phyloP scores from a whole-genome alignment of 306 rosid genomes.

The Abrus precatorius region DNA sequence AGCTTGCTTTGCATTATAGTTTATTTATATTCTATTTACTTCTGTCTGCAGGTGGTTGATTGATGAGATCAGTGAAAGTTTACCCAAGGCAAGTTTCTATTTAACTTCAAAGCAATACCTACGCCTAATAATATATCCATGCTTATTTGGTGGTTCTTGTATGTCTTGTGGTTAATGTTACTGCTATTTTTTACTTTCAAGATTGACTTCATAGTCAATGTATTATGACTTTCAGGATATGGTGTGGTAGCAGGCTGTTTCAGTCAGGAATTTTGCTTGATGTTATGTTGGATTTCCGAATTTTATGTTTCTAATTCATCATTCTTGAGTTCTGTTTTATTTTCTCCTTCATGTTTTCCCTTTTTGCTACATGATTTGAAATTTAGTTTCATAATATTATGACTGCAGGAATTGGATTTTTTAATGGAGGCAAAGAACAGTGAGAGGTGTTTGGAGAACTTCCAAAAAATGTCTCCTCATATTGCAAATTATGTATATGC shows the following conservation, averaged over 20 bases:
- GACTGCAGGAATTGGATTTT: slow-evolving; percentile 86
- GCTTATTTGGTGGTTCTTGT: slow-evolving; percentile 27
- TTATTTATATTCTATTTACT: slow-evolving; percentile 40
- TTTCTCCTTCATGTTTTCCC: slow-evolving; percentile 19
- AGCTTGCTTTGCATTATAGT: slow-evolving; percentile 42
- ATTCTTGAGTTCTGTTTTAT: slow-evolving; percentile 31
- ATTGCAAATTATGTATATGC: slow-evolving; percentile 85
- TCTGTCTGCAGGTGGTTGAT: slow-evolving; percentile 83
- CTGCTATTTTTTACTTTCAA: not conserved
- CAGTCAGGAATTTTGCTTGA: slow-evolving; percentile 35
- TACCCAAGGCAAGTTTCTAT: slow-evolving; percentile 76
- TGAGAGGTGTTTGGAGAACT: slow-evolving; percentile 88
- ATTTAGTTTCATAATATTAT: slow-evolving; percentile 48
- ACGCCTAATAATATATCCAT: slow-evolving; percentile 35
- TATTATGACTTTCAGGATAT: slow-evolving; percentile 29
- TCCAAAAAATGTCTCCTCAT: slow-evolving; percentile 88
- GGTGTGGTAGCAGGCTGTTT: slow-evolving; percentile 23
- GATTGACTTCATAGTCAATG: not conserved
- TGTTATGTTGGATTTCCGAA: slow-evolving; percentile 32
- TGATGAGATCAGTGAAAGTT: slow-evolving; percentile 89
- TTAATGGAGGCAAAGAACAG: slow-evolving; percentile 88
- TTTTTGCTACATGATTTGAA: slow-evolving; percentile 29
- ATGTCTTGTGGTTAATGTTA: slow-evolving; percentile 5
- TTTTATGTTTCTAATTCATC: slow-evolving; percentile 42
- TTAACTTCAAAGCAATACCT: slow-evolving; percentile 46